Evolutionary conservation across 164 flowering plant genomes (phyloP).

Genomic region (Kingdonia uniflora): DNA sequence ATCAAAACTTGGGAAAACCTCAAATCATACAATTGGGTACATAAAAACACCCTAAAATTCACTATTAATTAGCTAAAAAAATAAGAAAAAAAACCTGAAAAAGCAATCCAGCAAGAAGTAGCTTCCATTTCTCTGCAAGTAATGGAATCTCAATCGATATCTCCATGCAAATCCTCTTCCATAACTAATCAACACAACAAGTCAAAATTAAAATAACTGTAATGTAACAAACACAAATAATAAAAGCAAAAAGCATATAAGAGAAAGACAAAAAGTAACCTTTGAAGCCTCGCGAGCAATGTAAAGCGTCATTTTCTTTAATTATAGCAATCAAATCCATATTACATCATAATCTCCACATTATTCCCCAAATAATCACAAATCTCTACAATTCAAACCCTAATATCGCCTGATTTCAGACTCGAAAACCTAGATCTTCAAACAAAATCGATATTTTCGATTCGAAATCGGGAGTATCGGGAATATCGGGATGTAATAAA

Average conservation of each 20-base stretch:
- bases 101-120: slow-evolving; percentile 66
- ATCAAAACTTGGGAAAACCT: no score
- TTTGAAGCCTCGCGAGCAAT: slow-evolving; percentile 91
- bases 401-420: no score
- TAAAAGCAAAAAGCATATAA: slow-evolving; percentile 4
- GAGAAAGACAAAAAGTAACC: slow-evolving; percentile 25
- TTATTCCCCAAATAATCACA: slow-evolving; percentile 16
- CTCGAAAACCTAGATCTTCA: no score
- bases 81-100: slow-evolving; percentile 46
- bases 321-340: slow-evolving; percentile 32
- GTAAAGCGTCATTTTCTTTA: slow-evolving; percentile 59
- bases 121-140: slow-evolving; percentile 79
- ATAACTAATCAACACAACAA: slow-evolving; percentile 39
- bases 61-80: no score
- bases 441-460: no score
- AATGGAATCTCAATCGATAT: slow-evolving; percentile 52
- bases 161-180: slow-evolving; percentile 87
- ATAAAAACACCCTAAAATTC: no score
- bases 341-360: slow-evolving; percentile 39
- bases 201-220: slow-evolving; percentile 2
- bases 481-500: no score
- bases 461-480: no score
- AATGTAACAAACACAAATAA: slow-evolving; percentile 1
- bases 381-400: background rate
- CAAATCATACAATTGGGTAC: no score